These are phyloP conservation scores for Monsonia emarginata DNA, from an alignment of 441 rosid species.

Conservation along the genomic window DNA sequence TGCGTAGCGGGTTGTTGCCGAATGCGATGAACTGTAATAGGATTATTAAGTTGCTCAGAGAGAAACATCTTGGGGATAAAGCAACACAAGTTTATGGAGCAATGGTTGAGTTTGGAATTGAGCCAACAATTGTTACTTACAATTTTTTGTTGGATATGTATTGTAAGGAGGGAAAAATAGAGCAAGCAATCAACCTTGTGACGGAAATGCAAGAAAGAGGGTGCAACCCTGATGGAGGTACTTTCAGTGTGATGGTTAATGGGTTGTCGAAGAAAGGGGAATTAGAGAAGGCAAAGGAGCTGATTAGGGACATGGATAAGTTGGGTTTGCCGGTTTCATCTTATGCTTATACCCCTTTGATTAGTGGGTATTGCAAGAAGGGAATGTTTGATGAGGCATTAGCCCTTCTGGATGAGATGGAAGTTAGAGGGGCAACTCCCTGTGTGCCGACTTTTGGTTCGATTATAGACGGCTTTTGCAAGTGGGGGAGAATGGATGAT, in stretches of 20 bases:
- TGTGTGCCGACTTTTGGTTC: constrained; percentile 37
- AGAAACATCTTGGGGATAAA: constrained; percentile 23
- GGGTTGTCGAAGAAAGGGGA: constrained; percentile 46
- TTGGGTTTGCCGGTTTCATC: constrained; percentile 41
- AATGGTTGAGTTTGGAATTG: constrained; percentile 46
- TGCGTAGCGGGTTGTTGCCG: constrained; percentile 40
- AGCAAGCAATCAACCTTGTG: constrained; percentile 35
- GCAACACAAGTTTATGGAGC: constrained; percentile 33
- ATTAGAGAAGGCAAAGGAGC: constrained; percentile 37
- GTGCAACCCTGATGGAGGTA: constrained; percentile 36
- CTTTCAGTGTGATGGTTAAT: constrained; percentile 51
- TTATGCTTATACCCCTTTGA: constrained; percentile 48
- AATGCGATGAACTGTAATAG: constrained; percentile 52
- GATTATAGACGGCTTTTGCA: constrained; percentile 40
- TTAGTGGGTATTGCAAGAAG: constrained; percentile 41
- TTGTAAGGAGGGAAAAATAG: constrained; percentile 44
- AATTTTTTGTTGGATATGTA: constrained; percentile 49
- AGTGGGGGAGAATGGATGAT: constrained; percentile 35
- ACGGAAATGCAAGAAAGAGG: constrained; percentile 38
- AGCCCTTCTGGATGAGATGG: constrained; percentile 41
- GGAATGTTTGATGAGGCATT: constrained; percentile 46
- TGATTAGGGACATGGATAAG: constrained; percentile 39
- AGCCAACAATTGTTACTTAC: constrained; percentile 40
- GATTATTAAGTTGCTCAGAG: constrained; percentile 49
- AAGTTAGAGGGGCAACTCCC: constrained; percentile 32